Percentiles rank a stretch among this genome's conserved stretches.
These are phyloP conservation scores for Termitomyces titanicus DNA, from an alignment of 768 basidiomycete species.

Conservation along the genomic window DNA sequence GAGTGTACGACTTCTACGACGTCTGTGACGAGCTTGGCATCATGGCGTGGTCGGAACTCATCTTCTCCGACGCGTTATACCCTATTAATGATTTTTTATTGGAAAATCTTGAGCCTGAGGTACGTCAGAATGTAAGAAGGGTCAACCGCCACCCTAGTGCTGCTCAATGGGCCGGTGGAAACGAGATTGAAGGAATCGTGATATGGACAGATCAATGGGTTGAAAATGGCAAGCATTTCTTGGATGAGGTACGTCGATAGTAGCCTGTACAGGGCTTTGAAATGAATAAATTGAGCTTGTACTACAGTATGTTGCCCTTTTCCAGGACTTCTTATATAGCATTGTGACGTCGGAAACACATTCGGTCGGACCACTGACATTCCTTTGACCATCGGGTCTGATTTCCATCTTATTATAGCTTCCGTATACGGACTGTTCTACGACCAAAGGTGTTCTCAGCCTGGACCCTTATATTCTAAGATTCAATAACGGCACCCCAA, in stretches of 20 bases:
- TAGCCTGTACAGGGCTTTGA: neutral
- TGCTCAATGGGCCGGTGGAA: constrained; percentile 58
- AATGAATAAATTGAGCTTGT: neutral
- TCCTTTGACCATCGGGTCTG: neutral
- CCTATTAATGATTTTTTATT: constrained; percentile 53
- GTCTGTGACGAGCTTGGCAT: constrained; percentile 59
- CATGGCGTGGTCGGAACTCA: constrained; percentile 59
- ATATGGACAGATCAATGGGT: constrained; percentile 29
- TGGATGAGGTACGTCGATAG: constrained; percentile 40
- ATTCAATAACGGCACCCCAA: constrained; percentile 45
- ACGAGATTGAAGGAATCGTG: constrained; percentile 57
- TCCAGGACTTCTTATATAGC: constrained; percentile 48
- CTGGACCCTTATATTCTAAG: constrained; percentile 51
- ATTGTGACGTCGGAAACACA: constrained; percentile 46
- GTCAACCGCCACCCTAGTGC: constrained; percentile 55
- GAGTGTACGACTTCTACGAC: constrained; percentile 54
- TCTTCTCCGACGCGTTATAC: constrained; percentile 55
- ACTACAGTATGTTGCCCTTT: constrained; percentile 37
- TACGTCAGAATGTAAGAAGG: constrained; percentile 53
- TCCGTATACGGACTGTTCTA: constrained; percentile 58
- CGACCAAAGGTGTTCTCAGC: constrained; percentile 53
- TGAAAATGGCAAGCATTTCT: constrained; percentile 41
- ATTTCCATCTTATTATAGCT: constrained; percentile 30
- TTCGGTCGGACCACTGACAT: constrained; percentile 29
- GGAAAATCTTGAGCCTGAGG: constrained; percentile 49